phyloP scores from a whole-genome alignment of 371 early-diverging fungal genomes.

The Mucor indicus region DNA sequence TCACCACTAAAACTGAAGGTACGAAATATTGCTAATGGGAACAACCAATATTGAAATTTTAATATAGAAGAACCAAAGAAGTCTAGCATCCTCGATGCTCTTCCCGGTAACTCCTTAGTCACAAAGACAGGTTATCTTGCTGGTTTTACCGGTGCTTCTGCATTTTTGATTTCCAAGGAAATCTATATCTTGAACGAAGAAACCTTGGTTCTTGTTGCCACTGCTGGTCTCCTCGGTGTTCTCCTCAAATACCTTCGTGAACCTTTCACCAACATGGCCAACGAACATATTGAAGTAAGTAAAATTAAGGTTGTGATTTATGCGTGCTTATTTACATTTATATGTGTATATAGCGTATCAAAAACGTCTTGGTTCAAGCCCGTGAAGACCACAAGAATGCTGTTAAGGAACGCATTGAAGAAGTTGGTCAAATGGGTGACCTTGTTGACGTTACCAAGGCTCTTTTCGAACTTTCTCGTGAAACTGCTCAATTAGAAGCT shows the following conservation, averaged over 20 bases:
- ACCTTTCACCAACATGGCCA: constrained; percentile 86
- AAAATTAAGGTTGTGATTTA: background rate
- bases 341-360: constrained; percentile 58
- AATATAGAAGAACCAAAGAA: constrained; percentile 62
- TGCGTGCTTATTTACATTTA: background rate
- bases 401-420: constrained; percentile 84
- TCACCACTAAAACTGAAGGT: constrained; percentile 36
- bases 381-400: constrained; percentile 91
- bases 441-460: constrained; percentile 91
- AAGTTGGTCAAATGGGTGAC: constrained; percentile 90
- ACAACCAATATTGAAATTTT: background rate
- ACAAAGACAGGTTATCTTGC: constrained; percentile 91
- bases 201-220: constrained; percentile 77
- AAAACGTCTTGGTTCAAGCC: constrained; percentile 77
- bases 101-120: constrained; percentile 87
- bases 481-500: constrained; percentile 90
- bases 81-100: constrained; percentile 81
- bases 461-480: constrained; percentile 91
- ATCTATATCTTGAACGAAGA: constrained; percentile 95
- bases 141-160: constrained; percentile 78
- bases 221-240: constrained; percentile 73
- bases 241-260: constrained; percentile 79
- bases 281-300: constrained; percentile 71
- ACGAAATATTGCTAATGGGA: background rate
- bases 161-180: constrained; percentile 92